Evolutionary conservation across 2,329 filamentous ascomycete genomes (phyloP), one percentile per base, ranked within the genome.

Genomic region (Chaetomium sp.): DNA sequence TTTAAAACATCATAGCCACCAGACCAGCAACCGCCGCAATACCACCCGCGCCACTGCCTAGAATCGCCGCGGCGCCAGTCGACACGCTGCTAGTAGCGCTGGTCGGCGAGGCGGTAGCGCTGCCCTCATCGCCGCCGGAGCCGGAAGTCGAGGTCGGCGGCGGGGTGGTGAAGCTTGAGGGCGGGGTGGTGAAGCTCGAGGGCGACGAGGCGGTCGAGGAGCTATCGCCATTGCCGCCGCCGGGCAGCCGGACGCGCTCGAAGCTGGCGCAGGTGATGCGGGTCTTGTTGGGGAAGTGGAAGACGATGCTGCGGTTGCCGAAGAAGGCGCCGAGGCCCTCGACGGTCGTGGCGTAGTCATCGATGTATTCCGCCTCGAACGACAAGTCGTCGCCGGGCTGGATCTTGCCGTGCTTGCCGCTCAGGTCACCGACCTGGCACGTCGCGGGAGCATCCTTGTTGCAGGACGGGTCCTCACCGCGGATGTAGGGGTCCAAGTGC

Each of bases 361-460:
- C 85, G 56, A 69, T 66, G 71, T 81, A 87, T 49, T 70, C 72
- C 54, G 68, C 70, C 34, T 68, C 66, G 66, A 78, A 84, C 10
- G 77, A 72, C 59, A 14, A 6, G 11, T 78, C 76, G 34, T 70
- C 68, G 33, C 70, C 74, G 0, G 49, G 42, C 1, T 57, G 53
- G 64, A 88, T 79, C 58, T 76, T 76, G 59, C 87, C 87, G 65
- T 86, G 75, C 74, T 92, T 92, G 67, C 88, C 88, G 63, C 81
- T 80, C 54, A 91, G 75, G 68, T 92, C 88, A 61, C 89, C 88
- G 9, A 88, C 81, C 71, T 92, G 82, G 74, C 88, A 94, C 8
- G 81, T 84, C 59, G 79, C 70, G 6, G 85, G 85, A 6, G 72
- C 66, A 8, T 67, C 63, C 9, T 71, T 40, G 65, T 89, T 76